Percentiles rank a stretch among this genome's conserved stretches.
These are phyloP conservation scores for Hortaea werneckii DNA, from an alignment of 2,329 filamentous ascomycete species.

Conservation along the genomic window DNA sequence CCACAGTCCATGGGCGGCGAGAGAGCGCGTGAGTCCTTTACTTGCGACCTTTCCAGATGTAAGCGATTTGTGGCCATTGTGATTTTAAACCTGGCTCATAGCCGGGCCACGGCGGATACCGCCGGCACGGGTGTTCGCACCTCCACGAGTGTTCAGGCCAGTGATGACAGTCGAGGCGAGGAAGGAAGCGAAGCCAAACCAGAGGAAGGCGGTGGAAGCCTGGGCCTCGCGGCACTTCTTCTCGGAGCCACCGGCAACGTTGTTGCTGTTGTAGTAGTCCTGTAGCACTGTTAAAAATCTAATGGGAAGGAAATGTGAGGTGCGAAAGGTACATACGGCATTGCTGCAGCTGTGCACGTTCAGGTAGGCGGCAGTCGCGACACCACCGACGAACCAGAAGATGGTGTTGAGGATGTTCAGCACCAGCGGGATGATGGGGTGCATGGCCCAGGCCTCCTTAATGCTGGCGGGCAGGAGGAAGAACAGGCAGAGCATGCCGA, in stretches of 20 bases:
- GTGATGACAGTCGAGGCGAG: constrained; percentile 46
- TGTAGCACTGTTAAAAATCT: constrained; percentile 6
- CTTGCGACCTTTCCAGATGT: neutral
- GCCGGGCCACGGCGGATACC: constrained; percentile 35
- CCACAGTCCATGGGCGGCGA: too few species aligned
- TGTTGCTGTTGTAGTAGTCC: constrained; percentile 30
- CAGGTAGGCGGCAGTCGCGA: constrained; percentile 62
- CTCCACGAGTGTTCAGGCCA: constrained; percentile 42
- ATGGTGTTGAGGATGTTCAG: constrained; percentile 52
- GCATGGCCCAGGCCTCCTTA: constrained; percentile 41
- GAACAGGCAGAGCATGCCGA: constrained; percentile 56
- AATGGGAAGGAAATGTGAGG: constrained; percentile 17
- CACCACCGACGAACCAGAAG: constrained; percentile 60
- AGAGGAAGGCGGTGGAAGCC: constrained; percentile 65
- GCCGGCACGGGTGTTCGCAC: constrained; percentile 34
- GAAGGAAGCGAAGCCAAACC: constrained; percentile 63
- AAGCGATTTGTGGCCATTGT: neutral
- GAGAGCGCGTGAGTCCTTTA: neutral
- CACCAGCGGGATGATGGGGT: constrained; percentile 42
- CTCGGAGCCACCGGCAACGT: constrained; percentile 37
- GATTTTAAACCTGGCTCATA: constrained; percentile 47
- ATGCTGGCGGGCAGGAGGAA: constrained; percentile 51
- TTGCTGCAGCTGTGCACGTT: constrained; percentile 58
- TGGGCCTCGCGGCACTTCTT: constrained; percentile 66
- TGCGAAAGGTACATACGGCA: constrained; percentile 26